A percentile compares a stretch with the other conserved stretches of the same genome.
Conservation (phyloP, 208 protist species). For the Naegleria lovaniensis region DNA sequence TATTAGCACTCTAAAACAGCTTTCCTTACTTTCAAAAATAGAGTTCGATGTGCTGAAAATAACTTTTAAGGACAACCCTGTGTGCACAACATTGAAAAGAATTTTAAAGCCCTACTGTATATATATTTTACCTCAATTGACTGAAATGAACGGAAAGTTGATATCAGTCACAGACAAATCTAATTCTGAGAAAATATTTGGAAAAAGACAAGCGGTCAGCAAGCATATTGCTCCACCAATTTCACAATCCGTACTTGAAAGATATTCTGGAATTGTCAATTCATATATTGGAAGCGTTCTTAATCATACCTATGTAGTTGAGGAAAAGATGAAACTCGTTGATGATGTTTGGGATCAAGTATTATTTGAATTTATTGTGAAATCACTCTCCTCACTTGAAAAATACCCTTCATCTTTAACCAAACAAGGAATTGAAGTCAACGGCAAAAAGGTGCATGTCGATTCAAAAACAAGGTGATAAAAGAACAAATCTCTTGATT, state of each 20-base stretch:
- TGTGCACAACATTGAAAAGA: background rate
- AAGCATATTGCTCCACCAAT: background rate
- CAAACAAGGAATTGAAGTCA: too few relatives aligned
- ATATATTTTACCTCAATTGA: background rate
- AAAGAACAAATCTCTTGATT: too few relatives aligned
- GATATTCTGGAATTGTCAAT: background rate
- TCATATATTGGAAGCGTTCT: background rate
- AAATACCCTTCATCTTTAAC: background rate
- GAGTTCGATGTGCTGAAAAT: background rate
- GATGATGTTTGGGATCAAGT: background rate
- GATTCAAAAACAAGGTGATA: too few relatives aligned
- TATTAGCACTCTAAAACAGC: background rate
- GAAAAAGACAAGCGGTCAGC: background rate
- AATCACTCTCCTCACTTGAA: background rate
- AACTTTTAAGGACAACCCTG: background rate
- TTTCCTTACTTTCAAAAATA: background rate
- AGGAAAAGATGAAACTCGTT: background rate
- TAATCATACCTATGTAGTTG: background rate
- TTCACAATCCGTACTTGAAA: background rate
- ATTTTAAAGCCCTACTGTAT: background rate
- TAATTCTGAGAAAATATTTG: background rate
- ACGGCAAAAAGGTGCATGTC: too few relatives aligned
- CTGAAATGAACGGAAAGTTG: background rate
- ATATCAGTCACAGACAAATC: background rate
- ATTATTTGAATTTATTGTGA: background rate